Percentiles rank a stretch among this genome's conserved stretches.
Conservation (phyloP, 768 basidiomycete species). For the Russula sp. region DNA sequence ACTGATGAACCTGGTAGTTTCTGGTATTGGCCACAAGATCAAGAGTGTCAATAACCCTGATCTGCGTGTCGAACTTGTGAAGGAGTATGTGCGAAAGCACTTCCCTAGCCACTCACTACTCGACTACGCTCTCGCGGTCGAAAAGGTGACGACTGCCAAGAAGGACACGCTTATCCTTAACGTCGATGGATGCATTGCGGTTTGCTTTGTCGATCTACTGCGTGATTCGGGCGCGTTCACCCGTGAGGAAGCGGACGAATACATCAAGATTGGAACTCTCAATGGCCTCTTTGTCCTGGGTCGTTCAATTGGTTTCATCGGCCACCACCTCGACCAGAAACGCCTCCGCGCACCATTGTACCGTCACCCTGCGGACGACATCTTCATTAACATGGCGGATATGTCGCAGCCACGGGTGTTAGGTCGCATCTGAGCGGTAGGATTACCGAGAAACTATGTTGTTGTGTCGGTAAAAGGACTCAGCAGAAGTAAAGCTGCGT, state of each 20-base stretch:
- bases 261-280: slow-evolving; percentile 93
- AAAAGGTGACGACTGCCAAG: slow-evolving; percentile 96
- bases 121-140: slow-evolving; percentile 93
- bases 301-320: slow-evolving; percentile 96
- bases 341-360: slow-evolving; percentile 87
- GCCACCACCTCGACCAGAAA: slow-evolving; percentile 96
- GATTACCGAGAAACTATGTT: not conserved
- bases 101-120: slow-evolving; percentile 93
- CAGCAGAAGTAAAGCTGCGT: not conserved
- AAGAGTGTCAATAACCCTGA: slow-evolving; percentile 97
- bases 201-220: slow-evolving; percentile 93
- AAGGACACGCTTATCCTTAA: slow-evolving; percentile 97
- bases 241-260: slow-evolving; percentile 93
- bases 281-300: slow-evolving; percentile 98
- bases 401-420: slow-evolving; percentile 76
- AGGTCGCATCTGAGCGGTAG: slow-evolving; percentile 34
- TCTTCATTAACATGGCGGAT: slow-evolving; percentile 93
- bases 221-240: slow-evolving; percentile 92
- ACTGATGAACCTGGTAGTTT: slow-evolving; percentile 45
- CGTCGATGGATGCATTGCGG: slow-evolving; percentile 93
- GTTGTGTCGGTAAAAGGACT: slow-evolving; percentile 13
- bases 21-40: slow-evolving; percentile 99
- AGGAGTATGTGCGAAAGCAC: slow-evolving; percentile 92
- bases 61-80: slow-evolving; percentile 86
- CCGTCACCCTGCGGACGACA: slow-evolving; percentile 92